These are phyloP conservation scores for Pycnococcus provasolii DNA, from an alignment of 139 green algal species.

Conservation along the genomic window DNA sequence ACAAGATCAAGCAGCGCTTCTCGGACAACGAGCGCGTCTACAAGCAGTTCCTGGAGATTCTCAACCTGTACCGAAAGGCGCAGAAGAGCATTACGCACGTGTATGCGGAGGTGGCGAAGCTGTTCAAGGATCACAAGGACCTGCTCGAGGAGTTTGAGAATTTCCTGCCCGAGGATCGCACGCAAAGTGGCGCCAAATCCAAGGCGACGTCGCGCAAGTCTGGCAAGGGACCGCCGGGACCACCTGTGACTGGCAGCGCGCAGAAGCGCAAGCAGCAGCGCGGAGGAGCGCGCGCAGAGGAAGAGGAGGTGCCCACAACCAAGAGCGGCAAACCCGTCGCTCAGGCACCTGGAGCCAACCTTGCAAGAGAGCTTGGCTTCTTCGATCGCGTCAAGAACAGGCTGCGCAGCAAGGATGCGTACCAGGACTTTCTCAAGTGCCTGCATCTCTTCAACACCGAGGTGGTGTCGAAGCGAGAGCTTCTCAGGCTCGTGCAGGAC, in stretches of 20 bases:
- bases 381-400: constrained; percentile 45
- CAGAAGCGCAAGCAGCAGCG: background rate
- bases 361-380: constrained; percentile 56
- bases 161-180: constrained; percentile 68
- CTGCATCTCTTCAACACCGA: constrained; percentile 88
- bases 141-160: constrained; percentile 96
- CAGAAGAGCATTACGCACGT: constrained; percentile 91
- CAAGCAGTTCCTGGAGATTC: constrained; percentile 98
- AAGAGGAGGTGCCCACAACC: background rate
- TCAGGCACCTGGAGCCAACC: background rate
- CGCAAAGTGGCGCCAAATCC: constrained; percentile 35
- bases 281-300: constrained; percentile 1
- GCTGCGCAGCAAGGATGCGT: constrained; percentile 65
- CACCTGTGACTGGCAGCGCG: background rate
- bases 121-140: constrained; percentile 87
- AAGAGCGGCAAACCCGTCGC: background rate
- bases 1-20: constrained; percentile 98
- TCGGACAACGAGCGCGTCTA: constrained; percentile 87
- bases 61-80: constrained; percentile 98
- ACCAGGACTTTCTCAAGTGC: constrained; percentile 93
- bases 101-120: constrained; percentile 86
- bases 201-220: constrained; percentile 31
- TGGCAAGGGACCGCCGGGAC: background rate
- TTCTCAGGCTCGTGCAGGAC: constrained; percentile 49
- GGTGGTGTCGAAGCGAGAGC: constrained; percentile 74